phyloP scores from a whole-genome alignment of 768 basidiomycete species.

The Daedalea quercina region DNA sequence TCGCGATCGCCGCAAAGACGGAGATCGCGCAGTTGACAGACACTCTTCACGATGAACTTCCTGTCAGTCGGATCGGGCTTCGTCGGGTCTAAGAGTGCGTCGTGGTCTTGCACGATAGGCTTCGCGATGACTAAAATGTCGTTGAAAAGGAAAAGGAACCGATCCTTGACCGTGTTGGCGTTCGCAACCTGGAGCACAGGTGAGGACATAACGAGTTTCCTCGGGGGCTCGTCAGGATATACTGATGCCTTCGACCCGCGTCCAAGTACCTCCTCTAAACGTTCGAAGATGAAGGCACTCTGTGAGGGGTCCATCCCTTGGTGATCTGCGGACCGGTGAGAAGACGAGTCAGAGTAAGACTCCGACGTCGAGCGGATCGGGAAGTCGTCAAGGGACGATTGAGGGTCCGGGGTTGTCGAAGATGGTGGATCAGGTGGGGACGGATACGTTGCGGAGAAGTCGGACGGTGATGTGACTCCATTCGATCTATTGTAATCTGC shows the following conservation, averaged over 20 bases:
- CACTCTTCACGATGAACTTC: conserved; percentile 84
- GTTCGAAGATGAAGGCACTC: conserved; percentile 54
- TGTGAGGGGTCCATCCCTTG: conserved; percentile 29
- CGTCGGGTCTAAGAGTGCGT: conserved; percentile 49
- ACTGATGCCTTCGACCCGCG: conserved; percentile 49
- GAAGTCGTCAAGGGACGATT: conserved; percentile 69
- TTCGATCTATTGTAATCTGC: conserved; percentile 9
- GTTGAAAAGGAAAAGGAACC: conserved; percentile 94
- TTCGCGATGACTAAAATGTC: conserved; percentile 94
- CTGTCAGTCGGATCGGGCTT: conserved; percentile 57
- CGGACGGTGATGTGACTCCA: conserved; percentile 13
- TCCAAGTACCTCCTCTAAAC: conserved; percentile 64
- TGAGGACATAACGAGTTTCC: conserved; percentile 77
- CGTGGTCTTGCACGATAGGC: conserved; percentile 68
- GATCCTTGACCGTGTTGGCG: conserved; percentile 89
- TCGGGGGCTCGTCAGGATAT: conserved; percentile 78
- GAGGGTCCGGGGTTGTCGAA: conserved; percentile 70
- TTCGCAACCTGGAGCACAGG: conserved; percentile 93
- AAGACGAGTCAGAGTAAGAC: conserved; percentile 59
- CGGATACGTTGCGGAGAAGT: conserved; percentile 19
- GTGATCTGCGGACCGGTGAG: conserved; percentile 49
- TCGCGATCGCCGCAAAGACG: conserved; percentile 66
- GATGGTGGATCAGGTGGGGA: conserved; percentile 47
- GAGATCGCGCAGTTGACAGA: conserved; percentile 69
- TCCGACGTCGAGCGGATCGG: conserved; percentile 64